Conservation (phyloP, 331 rosid genomes). For the Malus hybrid region DNA sequence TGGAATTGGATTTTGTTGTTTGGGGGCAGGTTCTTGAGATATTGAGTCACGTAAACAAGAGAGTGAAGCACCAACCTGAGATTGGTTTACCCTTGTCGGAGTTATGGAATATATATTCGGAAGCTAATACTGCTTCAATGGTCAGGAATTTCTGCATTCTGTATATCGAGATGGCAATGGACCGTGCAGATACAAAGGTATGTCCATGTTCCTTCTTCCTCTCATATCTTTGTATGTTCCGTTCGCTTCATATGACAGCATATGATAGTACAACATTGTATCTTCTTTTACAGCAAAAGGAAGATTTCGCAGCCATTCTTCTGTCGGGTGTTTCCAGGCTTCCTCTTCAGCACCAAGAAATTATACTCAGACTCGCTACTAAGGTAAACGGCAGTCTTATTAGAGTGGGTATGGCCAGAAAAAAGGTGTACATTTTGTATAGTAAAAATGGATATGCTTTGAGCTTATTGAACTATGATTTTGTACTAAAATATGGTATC, state of each 20-base stretch:
- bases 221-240: neutral
- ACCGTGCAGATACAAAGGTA: constrained; percentile 44
- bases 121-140: constrained; percentile 51
- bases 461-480: neutral
- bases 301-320: constrained; percentile 65
- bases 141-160: constrained; percentile 93
- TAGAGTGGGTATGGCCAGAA: neutral
- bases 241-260: neutral
- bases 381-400: constrained; percentile 40
- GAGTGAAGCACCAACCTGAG: constrained; percentile 81
- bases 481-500: neutral
- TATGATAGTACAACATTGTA: neutral
- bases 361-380: constrained; percentile 62
- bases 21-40: constrained; percentile 78
- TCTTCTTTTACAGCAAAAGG: constrained; percentile 56
- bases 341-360: constrained; percentile 88
- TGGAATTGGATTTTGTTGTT: neutral
- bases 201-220: neutral
- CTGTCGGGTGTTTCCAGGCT: constrained; percentile 74
- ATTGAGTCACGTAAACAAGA: constrained; percentile 88
- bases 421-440: neutral
- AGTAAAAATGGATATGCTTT: neutral
- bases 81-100: constrained; percentile 79
- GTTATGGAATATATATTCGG: constrained; percentile 72
- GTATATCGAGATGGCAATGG: constrained; percentile 92